These are phyloP conservation scores for Nicotiana benthamiana DNA, from an alignment of 257 asterid species.

Conservation along the genomic window DNA sequence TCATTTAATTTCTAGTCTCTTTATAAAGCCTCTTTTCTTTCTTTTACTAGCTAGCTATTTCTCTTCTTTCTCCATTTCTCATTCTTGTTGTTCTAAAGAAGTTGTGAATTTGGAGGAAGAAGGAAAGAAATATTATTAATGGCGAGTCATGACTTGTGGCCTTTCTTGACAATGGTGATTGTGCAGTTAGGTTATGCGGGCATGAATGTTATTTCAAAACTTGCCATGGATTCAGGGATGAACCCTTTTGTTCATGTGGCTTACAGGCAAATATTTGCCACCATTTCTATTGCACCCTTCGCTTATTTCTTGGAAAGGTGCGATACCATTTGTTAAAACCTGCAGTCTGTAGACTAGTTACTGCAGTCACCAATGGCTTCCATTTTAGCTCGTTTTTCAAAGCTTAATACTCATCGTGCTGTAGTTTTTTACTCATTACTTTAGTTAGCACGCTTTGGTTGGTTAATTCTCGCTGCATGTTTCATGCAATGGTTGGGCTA, in stretches of 20 bases:
- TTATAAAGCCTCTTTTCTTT: slow-evolving; percentile 1
- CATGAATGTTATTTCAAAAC: slow-evolving; percentile 69
- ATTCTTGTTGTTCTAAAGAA: background rate
- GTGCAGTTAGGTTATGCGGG: slow-evolving; percentile 87
- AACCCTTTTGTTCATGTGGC: slow-evolving; percentile 88
- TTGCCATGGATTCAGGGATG: slow-evolving; percentile 94
- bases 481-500: background rate
- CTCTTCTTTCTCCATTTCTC: slow-evolving; percentile 5
- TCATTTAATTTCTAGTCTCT: background rate
- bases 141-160: slow-evolving; percentile 34
- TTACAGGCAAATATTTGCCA: slow-evolving; percentile 72
- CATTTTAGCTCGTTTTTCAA: background rate
- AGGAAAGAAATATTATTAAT: background rate
- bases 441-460: background rate
- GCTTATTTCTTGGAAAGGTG: slow-evolving; percentile 86
- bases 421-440: background rate
- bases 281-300: slow-evolving; percentile 49
- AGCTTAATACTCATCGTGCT: background rate
- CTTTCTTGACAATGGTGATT: slow-evolving; percentile 53
- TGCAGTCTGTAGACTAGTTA: background rate
- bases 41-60: background rate
- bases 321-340: background rate
- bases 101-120: slow-evolving; percentile 12
- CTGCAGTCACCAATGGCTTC: background rate
- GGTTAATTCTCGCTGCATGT: background rate